Evolutionary conservation across 495 filamentous ascomycete genomes (phyloP).

Genomic region (Aspergillus leporis): DNA sequence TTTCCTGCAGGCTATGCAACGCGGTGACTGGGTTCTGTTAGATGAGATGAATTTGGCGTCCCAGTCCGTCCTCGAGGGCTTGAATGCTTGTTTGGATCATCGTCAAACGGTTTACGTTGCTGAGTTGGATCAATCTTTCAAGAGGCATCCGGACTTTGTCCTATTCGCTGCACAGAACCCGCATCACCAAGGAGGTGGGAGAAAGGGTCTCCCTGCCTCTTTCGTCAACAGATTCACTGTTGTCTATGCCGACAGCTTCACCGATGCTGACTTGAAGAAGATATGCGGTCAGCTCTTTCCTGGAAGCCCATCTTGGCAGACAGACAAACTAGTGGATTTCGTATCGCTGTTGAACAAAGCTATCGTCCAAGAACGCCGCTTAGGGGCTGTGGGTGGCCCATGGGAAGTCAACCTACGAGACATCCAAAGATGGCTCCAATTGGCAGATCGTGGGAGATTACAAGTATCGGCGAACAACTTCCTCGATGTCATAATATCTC

Average conservation of each 20-base stretch:
- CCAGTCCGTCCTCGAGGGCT: slow-evolving; percentile 92
- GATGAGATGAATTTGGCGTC: slow-evolving; percentile 99
- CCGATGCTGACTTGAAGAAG: slow-evolving; percentile 70
- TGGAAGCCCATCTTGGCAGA: slow-evolving; percentile 51
- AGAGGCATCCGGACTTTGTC: slow-evolving; percentile 81
- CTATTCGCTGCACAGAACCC: slow-evolving; percentile 98
- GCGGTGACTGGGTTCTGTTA: slow-evolving; percentile 90
- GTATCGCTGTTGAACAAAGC: slow-evolving; percentile 74
- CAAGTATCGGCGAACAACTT: slow-evolving; percentile 66
- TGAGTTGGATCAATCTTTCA: slow-evolving; percentile 91
- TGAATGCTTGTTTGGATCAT: slow-evolving; percentile 97
- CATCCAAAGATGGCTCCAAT: slow-evolving; percentile 81
- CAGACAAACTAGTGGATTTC: slow-evolving; percentile 70
- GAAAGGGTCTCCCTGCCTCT: slow-evolving; percentile 92
- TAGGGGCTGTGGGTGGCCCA: slow-evolving; percentile 81
- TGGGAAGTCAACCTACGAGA: slow-evolving; percentile 99
- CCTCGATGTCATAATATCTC: slow-evolving; percentile 78
- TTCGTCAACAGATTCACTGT: slow-evolving; percentile 99
- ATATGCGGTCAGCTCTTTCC: slow-evolving; percentile 82
- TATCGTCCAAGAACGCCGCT: slow-evolving; percentile 60
- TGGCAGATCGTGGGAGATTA: slow-evolving; percentile 54
- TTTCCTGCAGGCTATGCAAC: slow-evolving; percentile 94
- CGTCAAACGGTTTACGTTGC: slow-evolving; percentile 94
- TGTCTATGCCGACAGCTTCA: slow-evolving; percentile 90
- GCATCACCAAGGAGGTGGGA: slow-evolving; percentile 92